Percentiles rank a stretch among this genome's conserved stretches.
Evolutionary conservation across 2,329 filamentous ascomycete genomes (phyloP).

Genomic region (Calonectria multiphialidica): DNA sequence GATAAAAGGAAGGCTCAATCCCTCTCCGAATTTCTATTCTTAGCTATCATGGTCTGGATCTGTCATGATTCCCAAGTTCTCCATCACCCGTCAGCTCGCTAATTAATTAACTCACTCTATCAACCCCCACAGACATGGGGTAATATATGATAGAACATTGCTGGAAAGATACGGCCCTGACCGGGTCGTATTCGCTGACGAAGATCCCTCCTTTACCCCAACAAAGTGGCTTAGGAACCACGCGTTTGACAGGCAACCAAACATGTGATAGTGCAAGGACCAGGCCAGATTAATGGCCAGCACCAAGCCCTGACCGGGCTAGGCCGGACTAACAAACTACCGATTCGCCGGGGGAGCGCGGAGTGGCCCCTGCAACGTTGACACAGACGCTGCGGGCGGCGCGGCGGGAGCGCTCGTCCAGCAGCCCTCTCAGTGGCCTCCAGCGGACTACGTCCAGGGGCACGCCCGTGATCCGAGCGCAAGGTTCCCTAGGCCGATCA

Average conservation of each 20-base stretch:
- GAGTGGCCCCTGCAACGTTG: slow-evolving; percentile 3
- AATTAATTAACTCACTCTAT: background rate
- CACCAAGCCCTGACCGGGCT: background rate
- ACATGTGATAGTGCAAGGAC: slow-evolving; percentile 26
- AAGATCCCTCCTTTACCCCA: background rate
- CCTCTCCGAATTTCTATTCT: too few relatives aligned
- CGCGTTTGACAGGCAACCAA: slow-evolving; percentile 19
- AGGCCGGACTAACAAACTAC: slow-evolving; percentile 20
- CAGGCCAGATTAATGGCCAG: background rate
- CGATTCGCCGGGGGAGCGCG: background rate
- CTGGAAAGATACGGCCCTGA: background rate
- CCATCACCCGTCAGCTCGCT: background rate
- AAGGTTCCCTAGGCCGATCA: slow-evolving; percentile 24
- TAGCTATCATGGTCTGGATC: background rate
- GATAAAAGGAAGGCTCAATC: too few relatives aligned
- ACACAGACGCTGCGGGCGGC: background rate
- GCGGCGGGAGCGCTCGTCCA: slow-evolving; percentile 3
- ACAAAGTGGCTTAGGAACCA: slow-evolving; percentile 22
- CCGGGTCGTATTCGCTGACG: background rate
- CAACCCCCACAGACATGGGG: background rate
- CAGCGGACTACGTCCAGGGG: slow-evolving; percentile 16
- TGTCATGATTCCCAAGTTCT: background rate
- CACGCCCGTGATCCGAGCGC: slow-evolving; percentile 29
- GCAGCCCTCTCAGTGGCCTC: background rate
- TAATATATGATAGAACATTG: background rate